Evolutionary conservation across 768 basidiomycete species (phyloP).

Genomic region (Tricholoma sp.): DNA sequence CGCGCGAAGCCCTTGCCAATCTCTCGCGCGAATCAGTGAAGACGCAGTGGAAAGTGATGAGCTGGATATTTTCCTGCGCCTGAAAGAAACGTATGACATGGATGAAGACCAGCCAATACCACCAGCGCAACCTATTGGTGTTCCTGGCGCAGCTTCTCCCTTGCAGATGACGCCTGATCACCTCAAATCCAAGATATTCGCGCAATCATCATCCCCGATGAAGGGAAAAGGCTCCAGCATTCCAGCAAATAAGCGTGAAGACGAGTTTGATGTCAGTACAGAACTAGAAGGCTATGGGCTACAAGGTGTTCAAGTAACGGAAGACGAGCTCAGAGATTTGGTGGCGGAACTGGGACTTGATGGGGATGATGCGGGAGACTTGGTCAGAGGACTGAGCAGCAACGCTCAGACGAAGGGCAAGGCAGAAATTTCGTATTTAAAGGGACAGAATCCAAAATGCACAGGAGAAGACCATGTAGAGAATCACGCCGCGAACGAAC

Average conservation of each 20-base stretch:
- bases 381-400: slow-evolving; percentile 58
- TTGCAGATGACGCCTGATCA: slow-evolving; percentile 78
- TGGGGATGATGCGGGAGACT: slow-evolving; percentile 70
- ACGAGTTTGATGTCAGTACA: slow-evolving; percentile 59
- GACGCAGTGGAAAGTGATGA: slow-evolving; percentile 80
- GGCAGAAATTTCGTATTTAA: slow-evolving; percentile 8
- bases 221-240: slow-evolving; percentile 28
- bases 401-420: slow-evolving; percentile 15
- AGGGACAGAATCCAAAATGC: background rate
- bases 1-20: slow-evolving; percentile 7
- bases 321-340: slow-evolving; percentile 66
- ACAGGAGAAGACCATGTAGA: background rate
- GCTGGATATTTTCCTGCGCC: slow-evolving; percentile 63
- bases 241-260: slow-evolving; percentile 53
- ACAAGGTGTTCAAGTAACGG: slow-evolving; percentile 72
- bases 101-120: slow-evolving; percentile 60
- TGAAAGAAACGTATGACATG: slow-evolving; percentile 65
- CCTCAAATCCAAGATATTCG: slow-evolving; percentile 53
- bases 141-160: slow-evolving; percentile 73
- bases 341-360: slow-evolving; percentile 73
- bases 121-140: slow-evolving; percentile 60
- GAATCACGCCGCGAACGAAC: background rate
- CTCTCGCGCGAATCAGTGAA: slow-evolving; percentile 43
- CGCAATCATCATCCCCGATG: slow-evolving; percentile 38
- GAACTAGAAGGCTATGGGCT: slow-evolving; percentile 67